phyloP scores from a whole-genome alignment of 345 rosid genomes.

The Murraya koenigii region DNA sequence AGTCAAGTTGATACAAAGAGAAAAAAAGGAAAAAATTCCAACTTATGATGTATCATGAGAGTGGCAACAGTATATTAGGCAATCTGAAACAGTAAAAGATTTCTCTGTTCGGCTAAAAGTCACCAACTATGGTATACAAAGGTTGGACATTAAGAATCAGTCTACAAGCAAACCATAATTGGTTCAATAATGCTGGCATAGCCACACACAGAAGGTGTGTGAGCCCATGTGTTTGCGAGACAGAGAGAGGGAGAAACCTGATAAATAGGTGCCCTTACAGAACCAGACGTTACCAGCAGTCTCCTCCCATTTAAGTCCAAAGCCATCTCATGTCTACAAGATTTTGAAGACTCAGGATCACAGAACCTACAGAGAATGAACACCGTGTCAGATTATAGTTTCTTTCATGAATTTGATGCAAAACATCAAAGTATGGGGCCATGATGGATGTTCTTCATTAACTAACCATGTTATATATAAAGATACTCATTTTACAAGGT shows the following conservation, averaged over 20 bases:
- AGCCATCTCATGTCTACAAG: constrained; percentile 57
- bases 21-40: background rate
- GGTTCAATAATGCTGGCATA: background rate
- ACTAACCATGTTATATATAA: background rate
- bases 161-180: background rate
- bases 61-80: background rate
- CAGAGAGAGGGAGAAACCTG: constrained; percentile 33
- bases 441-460: background rate
- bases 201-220: background rate
- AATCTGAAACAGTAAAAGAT: background rate
- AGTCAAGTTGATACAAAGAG: background rate
- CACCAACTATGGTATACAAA: background rate
- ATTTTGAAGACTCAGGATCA: constrained; percentile 31
- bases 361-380: constrained; percentile 30
- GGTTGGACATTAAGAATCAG: background rate
- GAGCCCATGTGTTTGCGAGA: background rate
- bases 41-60: background rate
- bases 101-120: background rate
- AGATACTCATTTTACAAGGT: background rate
- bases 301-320: constrained; percentile 55
- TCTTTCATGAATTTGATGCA: background rate
- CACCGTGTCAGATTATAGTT: background rate
- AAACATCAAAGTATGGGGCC: background rate
- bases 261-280: constrained; percentile 64
- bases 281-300: constrained; percentile 49